phyloP scores from a whole-genome alignment of 495 filamentous ascomycete species.

The Hapsidospora chrysogenum region DNA sequence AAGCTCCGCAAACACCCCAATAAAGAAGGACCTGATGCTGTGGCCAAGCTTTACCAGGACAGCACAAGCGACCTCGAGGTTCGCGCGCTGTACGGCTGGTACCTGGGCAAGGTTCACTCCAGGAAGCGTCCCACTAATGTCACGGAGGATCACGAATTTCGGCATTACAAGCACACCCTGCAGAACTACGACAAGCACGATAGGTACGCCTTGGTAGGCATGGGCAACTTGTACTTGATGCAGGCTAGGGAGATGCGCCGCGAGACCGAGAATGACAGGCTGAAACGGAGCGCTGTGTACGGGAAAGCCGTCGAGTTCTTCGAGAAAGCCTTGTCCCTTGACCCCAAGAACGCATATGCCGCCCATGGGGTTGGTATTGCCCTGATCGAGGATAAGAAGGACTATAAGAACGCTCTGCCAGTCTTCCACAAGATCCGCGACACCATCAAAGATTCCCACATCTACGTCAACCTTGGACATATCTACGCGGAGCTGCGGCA shows the following conservation, averaged over 20 bases:
- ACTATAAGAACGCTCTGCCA: slow-evolving; percentile 60
- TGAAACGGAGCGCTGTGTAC: slow-evolving; percentile 74
- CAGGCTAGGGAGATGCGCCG: slow-evolving; percentile 87
- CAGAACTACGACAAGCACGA: slow-evolving; percentile 95
- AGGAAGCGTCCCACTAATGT: slow-evolving; percentile 68
- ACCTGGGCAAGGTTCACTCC: slow-evolving; percentile 54
- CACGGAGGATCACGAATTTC: slow-evolving; percentile 75
- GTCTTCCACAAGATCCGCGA: slow-evolving; percentile 81
- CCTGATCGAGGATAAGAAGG: slow-evolving; percentile 81
- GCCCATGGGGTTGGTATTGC: slow-evolving; percentile 93
- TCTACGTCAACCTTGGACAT: slow-evolving; percentile 85
- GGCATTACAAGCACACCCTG: slow-evolving; percentile 90
- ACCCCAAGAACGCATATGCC: slow-evolving; percentile 85
- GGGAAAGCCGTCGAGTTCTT: slow-evolving; percentile 92
- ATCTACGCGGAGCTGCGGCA: slow-evolving; percentile 80
- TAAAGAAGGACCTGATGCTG: slow-evolving; percentile 70
- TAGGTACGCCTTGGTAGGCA: slow-evolving; percentile 79
- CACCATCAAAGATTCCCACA: slow-evolving; percentile 68
- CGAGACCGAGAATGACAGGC: slow-evolving; percentile 73
- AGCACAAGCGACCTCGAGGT: slow-evolving; percentile 77
- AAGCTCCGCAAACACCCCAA: slow-evolving; percentile 65
- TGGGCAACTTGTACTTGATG: slow-evolving; percentile 84
- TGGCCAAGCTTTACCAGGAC: slow-evolving; percentile 63
- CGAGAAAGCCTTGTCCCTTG: slow-evolving; percentile 86
- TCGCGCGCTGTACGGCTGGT: slow-evolving; percentile 86